Percentiles rank a stretch among this genome's conserved stretches.
Evolutionary conservation across 2,329 filamentous ascomycete genomes (phyloP).

Genomic region (Arachnopeziza araneosa): DNA sequence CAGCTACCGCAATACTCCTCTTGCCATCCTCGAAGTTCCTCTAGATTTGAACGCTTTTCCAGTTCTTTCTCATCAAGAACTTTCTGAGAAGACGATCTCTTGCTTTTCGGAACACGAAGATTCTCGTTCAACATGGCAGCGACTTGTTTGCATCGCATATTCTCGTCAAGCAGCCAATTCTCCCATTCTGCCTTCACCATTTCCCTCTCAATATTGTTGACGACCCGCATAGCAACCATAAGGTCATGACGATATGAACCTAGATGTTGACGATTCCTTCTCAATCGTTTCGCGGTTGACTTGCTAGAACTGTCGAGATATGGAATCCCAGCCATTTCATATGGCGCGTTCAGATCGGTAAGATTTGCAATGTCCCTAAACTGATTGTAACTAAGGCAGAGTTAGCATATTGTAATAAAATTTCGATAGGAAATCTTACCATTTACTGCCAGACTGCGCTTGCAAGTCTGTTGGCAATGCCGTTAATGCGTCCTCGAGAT

Average conservation of each 20-base stretch:
- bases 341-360: constrained; percentile 52
- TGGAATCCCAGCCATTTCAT: constrained; percentile 45
- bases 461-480: constrained; percentile 17
- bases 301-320: constrained; percentile 45
- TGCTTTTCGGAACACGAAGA: constrained; percentile 18
- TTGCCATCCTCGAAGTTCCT: constrained; percentile 50
- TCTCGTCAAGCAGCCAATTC: constrained; percentile 82
- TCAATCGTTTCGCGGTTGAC: constrained; percentile 57
- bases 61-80: constrained; percentile 17
- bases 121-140: constrained; percentile 39
- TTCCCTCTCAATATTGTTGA: constrained; percentile 85
- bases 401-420: constrained; percentile 11
- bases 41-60: constrained; percentile 31
- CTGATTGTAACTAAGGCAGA: constrained; percentile 45
- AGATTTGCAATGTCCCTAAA: constrained; percentile 55
- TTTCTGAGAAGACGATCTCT: constrained; percentile 13
- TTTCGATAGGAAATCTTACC: constrained; percentile 31
- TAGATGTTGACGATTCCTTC: constrained; percentile 75
- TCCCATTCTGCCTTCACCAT: constrained; percentile 87
- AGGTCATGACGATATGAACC: constrained; percentile 85
- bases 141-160: constrained; percentile 63
- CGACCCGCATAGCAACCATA: constrained; percentile 80
- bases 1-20: constrained; percentile 59
- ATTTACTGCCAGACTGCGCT: constrained; percentile 40
- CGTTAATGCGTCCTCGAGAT: constrained; percentile 61